A percentile compares a stretch with the other conserved stretches of the same genome.
These are phyloP conservation scores for Poterioochromonas sp. DNA, from an alignment of 352 stramenopile species.

Conservation along the genomic window DNA sequence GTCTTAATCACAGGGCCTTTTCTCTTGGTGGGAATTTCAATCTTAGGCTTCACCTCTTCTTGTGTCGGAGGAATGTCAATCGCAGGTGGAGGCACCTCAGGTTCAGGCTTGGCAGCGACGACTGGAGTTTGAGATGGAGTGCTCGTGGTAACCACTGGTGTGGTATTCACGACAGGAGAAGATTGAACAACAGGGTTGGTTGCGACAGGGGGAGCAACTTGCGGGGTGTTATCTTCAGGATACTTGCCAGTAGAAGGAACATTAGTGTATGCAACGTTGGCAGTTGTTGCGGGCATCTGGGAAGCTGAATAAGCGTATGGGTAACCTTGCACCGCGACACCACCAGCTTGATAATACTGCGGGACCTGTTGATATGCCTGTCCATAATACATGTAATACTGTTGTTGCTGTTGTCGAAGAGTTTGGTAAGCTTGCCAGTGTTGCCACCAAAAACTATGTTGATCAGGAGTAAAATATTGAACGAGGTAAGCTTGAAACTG, in stretches of 20 bases:
- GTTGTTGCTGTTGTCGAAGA: too few species aligned
- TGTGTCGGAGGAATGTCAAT: background rate
- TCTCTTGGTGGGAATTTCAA: background rate
- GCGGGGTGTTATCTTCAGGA: background rate
- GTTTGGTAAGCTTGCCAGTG: too few species aligned
- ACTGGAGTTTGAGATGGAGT: background rate
- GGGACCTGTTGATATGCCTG: too few species aligned
- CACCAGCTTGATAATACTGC: too few species aligned
- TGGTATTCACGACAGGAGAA: background rate
- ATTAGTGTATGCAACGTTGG: too few species aligned
- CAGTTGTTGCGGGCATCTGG: too few species aligned
- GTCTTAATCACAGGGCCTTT: background rate
- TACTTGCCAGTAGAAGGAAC: background rate
- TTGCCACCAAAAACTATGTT: too few species aligned
- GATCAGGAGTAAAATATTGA: too few species aligned
- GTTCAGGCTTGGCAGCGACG: background rate
- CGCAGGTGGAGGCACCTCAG: background rate
- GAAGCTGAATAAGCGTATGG: background rate
- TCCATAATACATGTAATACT: too few species aligned
- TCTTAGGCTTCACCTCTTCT: background rate
- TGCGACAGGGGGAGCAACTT: background rate
- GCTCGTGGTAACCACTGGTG: background rate
- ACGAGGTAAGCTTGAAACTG: too few species aligned
- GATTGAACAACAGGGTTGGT: background rate
- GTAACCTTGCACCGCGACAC: background rate